Percentiles rank a stretch among this genome's conserved stretches.
phyloP scores from a whole-genome alignment of 2,329 filamentous ascomycete species.

The Diaporthe citriasiana region DNA sequence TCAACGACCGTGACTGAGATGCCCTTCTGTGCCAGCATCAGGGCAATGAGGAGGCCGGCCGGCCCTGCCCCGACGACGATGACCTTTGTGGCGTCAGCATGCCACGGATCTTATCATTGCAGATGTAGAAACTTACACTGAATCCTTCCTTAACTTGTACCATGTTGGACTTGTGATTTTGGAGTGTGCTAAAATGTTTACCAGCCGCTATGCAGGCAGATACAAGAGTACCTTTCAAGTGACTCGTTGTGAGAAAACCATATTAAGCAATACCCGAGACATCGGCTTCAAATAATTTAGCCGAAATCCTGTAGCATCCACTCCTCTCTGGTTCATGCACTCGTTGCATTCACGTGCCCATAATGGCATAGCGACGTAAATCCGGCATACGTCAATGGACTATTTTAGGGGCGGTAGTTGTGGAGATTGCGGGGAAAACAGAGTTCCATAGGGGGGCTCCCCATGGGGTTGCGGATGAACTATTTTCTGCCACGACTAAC shows the following conservation, averaged over 20 bases:
- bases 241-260: neutral
- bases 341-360: neutral
- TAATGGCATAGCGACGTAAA: neutral
- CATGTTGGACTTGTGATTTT: neutral
- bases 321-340: neutral
- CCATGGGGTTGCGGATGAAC: constrained; percentile 26
- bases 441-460: neutral
- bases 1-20: constrained; percentile 49
- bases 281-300: constrained; percentile 4
- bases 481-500: neutral
- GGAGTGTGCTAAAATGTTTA: neutral
- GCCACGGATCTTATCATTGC: fast-evolving
- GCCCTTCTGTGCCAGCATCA: constrained; percentile 45
- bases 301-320: neutral
- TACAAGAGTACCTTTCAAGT: neutral
- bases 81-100: constrained; percentile 37
- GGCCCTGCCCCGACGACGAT: constrained; percentile 46
- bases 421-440: constrained; percentile 29
- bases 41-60: constrained; percentile 45
- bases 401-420: neutral
- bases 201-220: neutral
- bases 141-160: neutral
- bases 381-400: constrained; percentile 9
- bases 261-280: neutral
- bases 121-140: neutral